Base-by-base conservation (phyloP, 2,329 filamentous ascomycete genomes). In the Diplodia sapinea region DNA sequence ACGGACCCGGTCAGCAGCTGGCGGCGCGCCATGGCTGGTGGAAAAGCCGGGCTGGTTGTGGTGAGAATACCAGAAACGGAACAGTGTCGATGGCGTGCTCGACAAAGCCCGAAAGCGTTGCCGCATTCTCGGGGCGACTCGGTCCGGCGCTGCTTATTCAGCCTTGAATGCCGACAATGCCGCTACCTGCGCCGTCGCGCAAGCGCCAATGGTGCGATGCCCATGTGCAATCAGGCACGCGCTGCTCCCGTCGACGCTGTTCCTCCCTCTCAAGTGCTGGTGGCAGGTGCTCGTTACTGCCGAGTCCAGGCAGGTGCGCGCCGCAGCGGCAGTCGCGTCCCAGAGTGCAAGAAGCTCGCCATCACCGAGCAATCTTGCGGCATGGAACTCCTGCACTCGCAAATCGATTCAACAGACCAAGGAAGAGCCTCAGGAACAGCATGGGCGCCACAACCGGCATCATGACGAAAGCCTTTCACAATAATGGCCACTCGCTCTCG, bases 11-110 rank as follows among this genome's bases (percentile, higher is more conserved):
- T 63, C 59, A 63, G 59, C 59, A 31, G 8, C 4, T 20, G 5
- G 13, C 20, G 62, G 50, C 50, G 51, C 23, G 49, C 62, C 62
- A 65, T 65, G 62, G 62, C 62, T 65, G 62, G 62, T 55, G 12
- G 50, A 65, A 56, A 47, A 59, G 20, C 40, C 52, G 23, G 17
- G 43, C 40, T 9, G 55, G 26, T 15, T 13, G 13, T 13, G 49
- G 36, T 31, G 13, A 31, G 20, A 61, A 20, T 47, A 26, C 26
- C 63, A 40, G 17, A 65, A 65, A 49, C 36, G 40, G 38, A 31
- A 29, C 29, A 12, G 63, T 65, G 51, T 33, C 29, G 65, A 66
- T 66, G 54, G 65, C 65, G 65, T 66, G 65, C 65, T 66, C 54
- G 43, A 50, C 54, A 15, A 38, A 29, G 12, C 31, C 55, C 61